Base-by-base conservation (phyloP, 371 early-diverging fungal species). In the Mortierella sp. region DNA sequence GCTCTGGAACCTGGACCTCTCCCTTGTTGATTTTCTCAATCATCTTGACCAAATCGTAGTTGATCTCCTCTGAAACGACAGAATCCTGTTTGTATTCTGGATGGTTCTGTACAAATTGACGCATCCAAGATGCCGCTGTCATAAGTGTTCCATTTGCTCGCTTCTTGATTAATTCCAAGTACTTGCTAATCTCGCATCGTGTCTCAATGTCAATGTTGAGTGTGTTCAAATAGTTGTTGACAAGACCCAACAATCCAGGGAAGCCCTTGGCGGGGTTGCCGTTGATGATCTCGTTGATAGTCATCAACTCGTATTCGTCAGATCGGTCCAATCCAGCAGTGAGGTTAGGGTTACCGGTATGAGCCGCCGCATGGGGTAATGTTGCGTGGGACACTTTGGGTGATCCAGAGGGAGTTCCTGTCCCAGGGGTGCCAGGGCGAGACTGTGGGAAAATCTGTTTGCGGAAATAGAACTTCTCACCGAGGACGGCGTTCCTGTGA, bases 241-340 rank as follows among this genome's bases (percentile, higher is more conserved):
- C 92, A 40, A 98, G 83, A 17, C 94, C 92, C 19, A 96, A 82
- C 55, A 98, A 85, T 17, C 98, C 97, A n/a, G 93, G 89, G 87
- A 97, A 97, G 26, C 89, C 91, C 47, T 58, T 55, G 10, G 72
- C 60, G 68, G 88, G 90, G 66, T 93, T 91, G 53, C 99, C 99
- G 76, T 97, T 97, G 74, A 99, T 92, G 67, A 99, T 99, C 68
- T 97, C 96, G 76, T 97, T 85, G 32, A 98, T 89, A 4, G 98
- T 91, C 90, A 97, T 93, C 61, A 93, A 82, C 45, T 90, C 91
- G 66, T 87, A 93, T 37, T 86, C 89, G 62, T 95, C 93, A 34
- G 78, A 76, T 5, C 66, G 68, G 53, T 73, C 74, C 63, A 54
- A 3, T 35, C 79, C 73, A 3, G 70, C 61, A 12, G 76, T 59